These are phyloP conservation scores for Kodamaea kaohsiungensis DNA, from an alignment of 805 yeast genomes.

Conservation along the genomic window DNA sequence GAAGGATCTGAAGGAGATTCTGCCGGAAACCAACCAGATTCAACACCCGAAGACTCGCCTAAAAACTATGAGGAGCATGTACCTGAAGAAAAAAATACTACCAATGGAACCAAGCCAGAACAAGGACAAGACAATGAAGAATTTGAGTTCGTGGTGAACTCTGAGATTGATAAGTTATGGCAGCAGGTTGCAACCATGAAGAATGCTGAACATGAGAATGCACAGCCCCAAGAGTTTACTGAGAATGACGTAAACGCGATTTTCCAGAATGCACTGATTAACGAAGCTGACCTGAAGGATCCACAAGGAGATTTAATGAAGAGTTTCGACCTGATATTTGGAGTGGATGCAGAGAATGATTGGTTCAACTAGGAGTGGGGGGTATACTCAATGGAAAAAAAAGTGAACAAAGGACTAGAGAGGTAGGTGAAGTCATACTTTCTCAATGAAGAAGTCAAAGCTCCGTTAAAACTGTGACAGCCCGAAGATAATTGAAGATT, in stretches of 20 bases:
- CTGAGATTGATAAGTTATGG: slow-evolving; percentile 40
- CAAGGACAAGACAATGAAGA: slow-evolving; percentile 14
- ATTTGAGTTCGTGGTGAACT: slow-evolving; percentile 22
- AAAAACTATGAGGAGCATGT: neutral
- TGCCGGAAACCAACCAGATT: neutral
- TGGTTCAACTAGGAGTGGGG: neutral
- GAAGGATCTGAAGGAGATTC: neutral
- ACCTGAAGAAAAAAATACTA: neutral
- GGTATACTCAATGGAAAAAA: no score
- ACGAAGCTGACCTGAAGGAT: neutral
- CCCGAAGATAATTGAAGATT: neutral
- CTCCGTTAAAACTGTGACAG: no score
- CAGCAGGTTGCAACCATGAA: slow-evolving; percentile 28
- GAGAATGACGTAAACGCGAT: neutral
- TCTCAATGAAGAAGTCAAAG: no score
- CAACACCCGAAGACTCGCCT: neutral
- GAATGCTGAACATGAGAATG: slow-evolving; percentile 11
- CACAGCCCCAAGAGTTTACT: neutral
- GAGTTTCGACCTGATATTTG: slow-evolving; percentile 2
- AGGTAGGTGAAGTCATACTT: no score
- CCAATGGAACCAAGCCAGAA: neutral
- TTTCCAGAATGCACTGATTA: neutral
- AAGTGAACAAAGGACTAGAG: neutral
- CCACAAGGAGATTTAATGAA: neutral
- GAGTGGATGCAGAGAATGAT: neutral